Conservation (phyloP, 2,329 filamentous ascomycete species). For the Fusarium equiseti region DNA sequence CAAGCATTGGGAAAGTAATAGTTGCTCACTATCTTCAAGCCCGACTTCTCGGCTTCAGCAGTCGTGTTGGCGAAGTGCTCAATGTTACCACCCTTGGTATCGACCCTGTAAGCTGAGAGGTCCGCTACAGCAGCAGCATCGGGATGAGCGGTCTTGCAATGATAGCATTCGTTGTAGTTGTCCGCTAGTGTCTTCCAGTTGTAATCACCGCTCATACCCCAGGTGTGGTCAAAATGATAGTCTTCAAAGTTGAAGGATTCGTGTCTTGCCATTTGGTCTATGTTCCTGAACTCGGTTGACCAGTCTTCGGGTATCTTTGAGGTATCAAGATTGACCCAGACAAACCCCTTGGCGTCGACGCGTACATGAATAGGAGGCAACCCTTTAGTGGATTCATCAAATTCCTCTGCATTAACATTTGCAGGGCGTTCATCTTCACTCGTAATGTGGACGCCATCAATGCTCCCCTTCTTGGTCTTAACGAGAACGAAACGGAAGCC, state of each 20-base stretch:
- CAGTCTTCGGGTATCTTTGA: constrained; percentile 60
- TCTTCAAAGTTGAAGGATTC: constrained; percentile 60
- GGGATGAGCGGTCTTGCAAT: constrained; percentile 28
- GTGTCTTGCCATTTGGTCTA: constrained; percentile 57
- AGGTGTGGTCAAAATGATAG: constrained; percentile 67
- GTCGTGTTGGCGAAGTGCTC: constrained; percentile 30
- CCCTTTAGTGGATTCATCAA: background rate
- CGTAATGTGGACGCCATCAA: constrained; percentile 71
- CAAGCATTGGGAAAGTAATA: constrained; percentile 35
- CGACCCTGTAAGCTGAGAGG: constrained; percentile 14
- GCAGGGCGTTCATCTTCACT: background rate
- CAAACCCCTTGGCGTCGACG: constrained; percentile 64
- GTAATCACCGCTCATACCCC: constrained; percentile 65
- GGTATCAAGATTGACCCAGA: constrained; percentile 69
- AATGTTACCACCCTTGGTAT: constrained; percentile 26
- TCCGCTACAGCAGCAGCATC: constrained; percentile 7
- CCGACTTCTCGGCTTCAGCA: constrained; percentile 9
- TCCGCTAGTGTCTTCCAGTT: constrained; percentile 69
- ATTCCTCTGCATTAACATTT: too few relatives aligned
- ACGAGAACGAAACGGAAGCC: constrained; percentile 67
- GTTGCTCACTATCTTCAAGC: constrained; percentile 29
- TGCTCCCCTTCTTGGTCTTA: constrained; percentile 60
- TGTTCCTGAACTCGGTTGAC: constrained; percentile 55
- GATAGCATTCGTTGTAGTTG: constrained; percentile 37
- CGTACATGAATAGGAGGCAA: constrained; percentile 54